phyloP scores from a whole-genome alignment of 768 basidiomycete genomes.

The Saitozyma sp. region DNA sequence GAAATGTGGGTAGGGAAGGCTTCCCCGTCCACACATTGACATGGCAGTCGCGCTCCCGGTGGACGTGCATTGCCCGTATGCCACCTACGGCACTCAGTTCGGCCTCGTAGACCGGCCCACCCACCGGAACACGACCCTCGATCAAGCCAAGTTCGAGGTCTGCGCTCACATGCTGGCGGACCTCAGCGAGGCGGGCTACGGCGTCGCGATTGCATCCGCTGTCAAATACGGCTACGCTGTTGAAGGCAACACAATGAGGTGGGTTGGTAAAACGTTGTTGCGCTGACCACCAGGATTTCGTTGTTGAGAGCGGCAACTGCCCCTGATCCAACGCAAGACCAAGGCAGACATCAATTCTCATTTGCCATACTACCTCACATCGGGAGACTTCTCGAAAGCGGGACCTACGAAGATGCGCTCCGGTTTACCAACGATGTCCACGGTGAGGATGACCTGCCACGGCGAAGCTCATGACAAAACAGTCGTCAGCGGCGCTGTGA shows the following conservation, averaged over 20 bases:
- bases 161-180: slow-evolving; percentile 75
- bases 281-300: slow-evolving; percentile 60
- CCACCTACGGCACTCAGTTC: slow-evolving; percentile 91
- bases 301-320: slow-evolving; percentile 84
- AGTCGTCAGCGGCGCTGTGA: neutral
- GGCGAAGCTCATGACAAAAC: neutral
- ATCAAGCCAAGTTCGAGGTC: slow-evolving; percentile 78
- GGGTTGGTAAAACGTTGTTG: slow-evolving; percentile 3
- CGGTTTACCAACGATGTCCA: slow-evolving; percentile 13
- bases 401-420: slow-evolving; percentile 14
- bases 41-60: slow-evolving; percentile 71
- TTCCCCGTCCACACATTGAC: slow-evolving; percentile 4
- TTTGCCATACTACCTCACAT: slow-evolving; percentile 83
- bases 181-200: slow-evolving; percentile 72
- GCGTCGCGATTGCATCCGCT: slow-evolving; percentile 85
- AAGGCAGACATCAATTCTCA: slow-evolving; percentile 66
- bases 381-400: slow-evolving; percentile 18
- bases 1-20: slow-evolving; percentile 18
- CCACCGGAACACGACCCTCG: slow-evolving; percentile 86
- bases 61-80: slow-evolving; percentile 73
- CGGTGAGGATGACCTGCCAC: neutral
- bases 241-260: slow-evolving; percentile 68
- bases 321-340: slow-evolving; percentile 29
- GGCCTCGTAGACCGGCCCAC: slow-evolving; percentile 88
- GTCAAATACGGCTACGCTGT: slow-evolving; percentile 87